Evolutionary conservation across 148 eudicot species (phyloP), one percentile per base, ranked within the genome.

Genomic region (Amaranthus palmeri): DNA sequence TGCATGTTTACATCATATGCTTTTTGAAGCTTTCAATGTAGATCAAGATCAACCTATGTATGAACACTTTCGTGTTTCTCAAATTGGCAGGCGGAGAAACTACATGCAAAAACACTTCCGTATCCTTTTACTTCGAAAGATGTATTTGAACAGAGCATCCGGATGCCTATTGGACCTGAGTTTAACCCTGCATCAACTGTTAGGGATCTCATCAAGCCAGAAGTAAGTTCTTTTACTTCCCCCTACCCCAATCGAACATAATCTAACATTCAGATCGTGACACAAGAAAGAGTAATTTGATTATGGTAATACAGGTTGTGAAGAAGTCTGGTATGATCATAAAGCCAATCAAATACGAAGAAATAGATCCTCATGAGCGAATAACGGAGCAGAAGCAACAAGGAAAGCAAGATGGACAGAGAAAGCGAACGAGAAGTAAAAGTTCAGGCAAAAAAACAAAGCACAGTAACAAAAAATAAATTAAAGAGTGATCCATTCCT

Each of bases 141-240:
- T 65, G 90, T 81, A 54, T 90, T 72, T 80, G 93, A 92, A 50
- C 86, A 70, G 75, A 88, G 90, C 80, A 86, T 75, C 18, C 86
- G 97, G 14, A 90, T 88, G 90, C 99, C 99, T 41, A 82, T 96
- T 77, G 99, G 96, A 4, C 99, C 99, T 53, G 97, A 91, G 73
- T 96, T 72, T 18, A 92, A 96, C 84, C 99, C 99, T 36, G 85
- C 80, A 59, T 83, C 83, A 7, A 73, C 87, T 47, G 57, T 82
- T 76, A 83, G 90, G 67, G 93, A 86, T 81, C 91, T 96, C 71
- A 92, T 74, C 69, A 88, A 91, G 13, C 99, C 99, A 58, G 97
- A 90, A 54, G 99, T 96, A 67, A 69, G 86, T 84, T 69, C 25
- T 57, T 57, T 71, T 48, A 10, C 51, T 25, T 40, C 14, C 45